Evolutionary conservation across 257 asterid genomes (phyloP).

Genomic region (Striga asiatica): DNA sequence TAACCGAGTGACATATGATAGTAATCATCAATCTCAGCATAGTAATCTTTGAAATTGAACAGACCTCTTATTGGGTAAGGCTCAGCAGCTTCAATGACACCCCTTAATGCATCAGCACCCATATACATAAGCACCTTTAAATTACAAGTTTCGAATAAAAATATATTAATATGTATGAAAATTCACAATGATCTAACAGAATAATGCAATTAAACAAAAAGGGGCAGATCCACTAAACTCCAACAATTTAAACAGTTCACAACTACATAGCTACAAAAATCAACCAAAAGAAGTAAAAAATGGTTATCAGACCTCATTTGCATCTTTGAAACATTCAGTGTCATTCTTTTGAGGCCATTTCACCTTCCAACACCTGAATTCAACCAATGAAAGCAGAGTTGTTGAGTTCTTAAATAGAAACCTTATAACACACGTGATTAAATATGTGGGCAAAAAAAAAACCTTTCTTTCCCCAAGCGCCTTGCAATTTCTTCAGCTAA

Average conservation of each 20-base stretch:
- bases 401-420: neutral
- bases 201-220: too few species aligned
- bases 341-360: conserved; percentile 84
- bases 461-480: conserved; percentile 96
- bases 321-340: conserved; percentile 62
- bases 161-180: neutral
- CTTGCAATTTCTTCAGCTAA: conserved; percentile 98
- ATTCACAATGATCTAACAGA: neutral
- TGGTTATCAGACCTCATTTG: conserved; percentile 66
- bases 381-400: conserved; percentile 19
- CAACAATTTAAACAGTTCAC: too few species aligned
- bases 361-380: conserved; percentile 94
- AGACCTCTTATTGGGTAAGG: conserved; percentile 83
- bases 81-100: conserved; percentile 73
- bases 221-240: too few species aligned
- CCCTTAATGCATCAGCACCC: conserved; percentile 76
- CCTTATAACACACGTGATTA: conserved; percentile 2
- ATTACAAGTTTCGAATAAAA: conserved; percentile 5
- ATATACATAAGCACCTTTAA: conserved; percentile 87
- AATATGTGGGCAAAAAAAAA: conserved; percentile 7
- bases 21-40: conserved; percentile 66
- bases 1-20: conserved; percentile 70
- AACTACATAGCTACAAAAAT: neutral
- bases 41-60: conserved; percentile 67
- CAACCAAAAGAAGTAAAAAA: conserved; percentile 2